Base-by-base conservation (phyloP, 768 basidiomycete genomes). In the Tylopilus balloui region DNA sequence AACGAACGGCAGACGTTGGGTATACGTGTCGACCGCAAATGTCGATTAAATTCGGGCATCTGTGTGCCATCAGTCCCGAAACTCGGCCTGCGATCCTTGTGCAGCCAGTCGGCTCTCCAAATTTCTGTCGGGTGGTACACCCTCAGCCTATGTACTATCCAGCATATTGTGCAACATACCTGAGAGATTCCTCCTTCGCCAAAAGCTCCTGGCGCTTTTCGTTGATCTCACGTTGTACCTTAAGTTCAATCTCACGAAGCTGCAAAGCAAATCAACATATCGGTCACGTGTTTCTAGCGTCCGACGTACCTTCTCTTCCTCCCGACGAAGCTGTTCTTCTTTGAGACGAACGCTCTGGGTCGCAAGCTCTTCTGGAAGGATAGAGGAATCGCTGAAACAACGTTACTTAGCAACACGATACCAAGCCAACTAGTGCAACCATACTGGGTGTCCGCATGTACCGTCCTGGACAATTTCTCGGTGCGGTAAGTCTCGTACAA, bases 401-500 rank as follows among this genome's bases (percentile, higher is more conserved):
- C 17, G 24, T 42, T 24, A 32, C 48, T 73, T 42, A 74, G 59
- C 40, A 53, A 63, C 54, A 36, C 20, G 34, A 45, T 15, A 46
- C 28, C 31, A n/a, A 27, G 24, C 13, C 19, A 41, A 34, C 19
- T 21, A 14, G 36, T 27, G 37, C 43, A 53, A 53, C 28, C 73
- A 55, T 72, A 87, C 83, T 84, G 79, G 13, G 87, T 76, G 58
- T 88, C 88, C 2, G 86, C 56, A 60, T 92, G 81, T 34, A 97
- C 92, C 3, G 88, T 91, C 60, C 90, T 79, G 5, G 93, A 96
- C 19, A 97, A 75, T 61, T 97, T 96, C 80, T 97, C 95, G 6
- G 93, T 95, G 76, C 95, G 92, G 69, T 95, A 97, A 25, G 92
- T 93, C 71, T 96, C 92, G 66, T 95, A 94, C 53, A 99, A 74